These are phyloP conservation scores for Fusarium sp. DNA, from an alignment of 2,329 filamentous ascomycete genomes.

Conservation along the genomic window DNA sequence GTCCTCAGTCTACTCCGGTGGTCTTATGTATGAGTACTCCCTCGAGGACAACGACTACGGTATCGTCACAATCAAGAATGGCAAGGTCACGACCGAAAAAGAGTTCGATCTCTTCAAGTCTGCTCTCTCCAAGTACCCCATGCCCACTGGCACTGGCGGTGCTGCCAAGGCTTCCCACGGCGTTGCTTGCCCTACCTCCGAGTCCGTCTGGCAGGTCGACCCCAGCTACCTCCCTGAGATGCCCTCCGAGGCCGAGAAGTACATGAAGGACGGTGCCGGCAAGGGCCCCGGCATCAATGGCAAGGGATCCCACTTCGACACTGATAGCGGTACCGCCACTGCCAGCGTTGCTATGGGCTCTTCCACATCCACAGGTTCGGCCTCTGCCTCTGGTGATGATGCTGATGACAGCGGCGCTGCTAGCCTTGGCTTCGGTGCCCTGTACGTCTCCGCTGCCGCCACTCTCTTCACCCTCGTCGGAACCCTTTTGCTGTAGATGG, in stretches of 20 bases:
- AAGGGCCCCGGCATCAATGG: conserved; percentile 63
- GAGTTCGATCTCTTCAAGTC: conserved; percentile 70
- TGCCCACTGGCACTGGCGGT: conserved; percentile 62
- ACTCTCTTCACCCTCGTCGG: conserved; percentile 52
- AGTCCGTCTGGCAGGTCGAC: conserved; percentile 62
- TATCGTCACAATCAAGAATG: conserved; percentile 73
- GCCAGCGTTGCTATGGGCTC: conserved; percentile 49
- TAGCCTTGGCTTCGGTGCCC: conserved; percentile 45
- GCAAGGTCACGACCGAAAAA: conserved; percentile 61
- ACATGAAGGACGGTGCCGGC: conserved; percentile 64
- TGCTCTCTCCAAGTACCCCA: conserved; percentile 60
- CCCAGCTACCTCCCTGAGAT: conserved; percentile 61
- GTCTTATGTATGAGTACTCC: conserved; percentile 95
- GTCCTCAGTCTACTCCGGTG: conserved; percentile 92
- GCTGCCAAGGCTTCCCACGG: conserved; percentile 58
- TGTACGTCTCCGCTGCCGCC: conserved; percentile 50
- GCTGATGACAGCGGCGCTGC: conserved; percentile 47
- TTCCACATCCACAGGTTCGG: conserved; percentile 43
- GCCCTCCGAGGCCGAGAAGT: conserved; percentile 61
- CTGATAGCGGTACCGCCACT: conserved; percentile 58
- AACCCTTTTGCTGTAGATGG: conserved; percentile 52
- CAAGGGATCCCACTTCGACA: conserved; percentile 63
- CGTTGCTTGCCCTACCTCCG: conserved; percentile 60
- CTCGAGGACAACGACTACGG: conserved; percentile 83
- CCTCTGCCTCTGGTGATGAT: conserved; percentile 27